Conservation (phyloP, 2,329 filamentous ascomycete species). For the Atkinsonella texensis region DNA sequence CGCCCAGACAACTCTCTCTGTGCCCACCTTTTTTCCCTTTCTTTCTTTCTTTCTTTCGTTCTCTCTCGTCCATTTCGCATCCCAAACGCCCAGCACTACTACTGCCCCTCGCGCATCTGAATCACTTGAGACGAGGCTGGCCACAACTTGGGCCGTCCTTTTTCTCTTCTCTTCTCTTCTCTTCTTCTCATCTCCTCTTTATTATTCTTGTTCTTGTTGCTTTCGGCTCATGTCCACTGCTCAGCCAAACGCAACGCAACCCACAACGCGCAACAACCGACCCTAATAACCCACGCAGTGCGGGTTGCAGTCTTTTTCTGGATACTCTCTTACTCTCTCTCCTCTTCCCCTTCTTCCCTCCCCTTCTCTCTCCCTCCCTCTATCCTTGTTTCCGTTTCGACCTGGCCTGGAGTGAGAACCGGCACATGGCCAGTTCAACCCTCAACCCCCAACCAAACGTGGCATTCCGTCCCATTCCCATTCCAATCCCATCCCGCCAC, state of each 20-base stretch:
- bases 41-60: not conserved
- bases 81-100: too few species aligned
- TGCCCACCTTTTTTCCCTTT: not conserved
- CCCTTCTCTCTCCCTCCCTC: too few species aligned
- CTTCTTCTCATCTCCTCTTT: not conserved
- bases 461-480: not conserved
- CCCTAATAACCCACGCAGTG: not conserved
- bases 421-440: too few species aligned
- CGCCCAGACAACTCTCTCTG: not conserved
- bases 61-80: not conserved
- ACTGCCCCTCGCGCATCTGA: not conserved
- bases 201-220: slow-evolving; percentile 3
- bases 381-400: not conserved
- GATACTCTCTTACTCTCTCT: too few species aligned
- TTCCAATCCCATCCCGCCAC: not conserved
- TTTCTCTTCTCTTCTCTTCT: slow-evolving; percentile 2
- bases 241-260: not conserved
- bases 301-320: not conserved
- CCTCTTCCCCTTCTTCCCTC: too few species aligned
- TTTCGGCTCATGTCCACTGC: not conserved
- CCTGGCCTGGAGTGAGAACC: too few species aligned
- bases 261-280: not conserved
- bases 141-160: not conserved
- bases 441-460: too few species aligned
- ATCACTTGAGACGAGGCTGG: not conserved